These are phyloP conservation scores for Calonectria pseudoturangicola DNA, from an alignment of 2,329 filamentous ascomycete species.

Conservation along the genomic window DNA sequence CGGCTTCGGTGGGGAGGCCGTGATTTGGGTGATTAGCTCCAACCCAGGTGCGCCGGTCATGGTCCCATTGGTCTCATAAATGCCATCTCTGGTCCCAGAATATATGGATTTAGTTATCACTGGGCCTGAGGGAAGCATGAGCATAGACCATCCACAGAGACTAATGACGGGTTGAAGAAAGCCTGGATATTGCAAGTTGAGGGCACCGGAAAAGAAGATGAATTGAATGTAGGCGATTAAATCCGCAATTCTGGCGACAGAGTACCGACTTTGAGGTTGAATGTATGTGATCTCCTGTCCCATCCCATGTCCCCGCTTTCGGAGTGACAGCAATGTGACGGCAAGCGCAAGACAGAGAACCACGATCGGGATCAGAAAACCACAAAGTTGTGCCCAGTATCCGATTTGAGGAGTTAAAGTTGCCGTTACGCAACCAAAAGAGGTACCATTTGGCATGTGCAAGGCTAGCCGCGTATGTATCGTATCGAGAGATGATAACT, in stretches of 20 bases:
- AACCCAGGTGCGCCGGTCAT: constrained; percentile 74
- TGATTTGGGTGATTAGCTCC: constrained; percentile 79
- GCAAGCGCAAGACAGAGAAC: background rate
- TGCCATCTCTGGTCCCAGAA: constrained; percentile 66
- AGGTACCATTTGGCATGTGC: background rate
- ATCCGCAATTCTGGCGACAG: constrained; percentile 60
- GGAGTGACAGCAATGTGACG: constrained; percentile 6
- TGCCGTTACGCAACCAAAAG: background rate
- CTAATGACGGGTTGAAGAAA: constrained; percentile 83
- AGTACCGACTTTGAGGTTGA: constrained; percentile 26
- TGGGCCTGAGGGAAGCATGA: constrained; percentile 72
- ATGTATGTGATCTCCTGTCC: background rate
- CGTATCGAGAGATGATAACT: constrained; percentile 2
- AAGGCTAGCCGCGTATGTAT: background rate
- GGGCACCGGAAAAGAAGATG: constrained; percentile 80
- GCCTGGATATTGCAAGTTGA: constrained; percentile 83
- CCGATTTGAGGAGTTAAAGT: background rate
- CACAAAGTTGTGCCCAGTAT: background rate
- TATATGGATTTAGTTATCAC: constrained; percentile 52
- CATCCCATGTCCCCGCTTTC: constrained; percentile 20
- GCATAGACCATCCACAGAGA: constrained; percentile 78
- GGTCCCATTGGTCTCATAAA: constrained; percentile 80
- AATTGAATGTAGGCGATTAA: constrained; percentile 87
- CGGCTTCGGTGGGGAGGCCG: constrained; percentile 76
- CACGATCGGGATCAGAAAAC: background rate